Evolutionary conservation across 768 basidiomycete genomes (phyloP), one percentile per base, ranked within the genome.

Genomic region (Galerina marginata): DNA sequence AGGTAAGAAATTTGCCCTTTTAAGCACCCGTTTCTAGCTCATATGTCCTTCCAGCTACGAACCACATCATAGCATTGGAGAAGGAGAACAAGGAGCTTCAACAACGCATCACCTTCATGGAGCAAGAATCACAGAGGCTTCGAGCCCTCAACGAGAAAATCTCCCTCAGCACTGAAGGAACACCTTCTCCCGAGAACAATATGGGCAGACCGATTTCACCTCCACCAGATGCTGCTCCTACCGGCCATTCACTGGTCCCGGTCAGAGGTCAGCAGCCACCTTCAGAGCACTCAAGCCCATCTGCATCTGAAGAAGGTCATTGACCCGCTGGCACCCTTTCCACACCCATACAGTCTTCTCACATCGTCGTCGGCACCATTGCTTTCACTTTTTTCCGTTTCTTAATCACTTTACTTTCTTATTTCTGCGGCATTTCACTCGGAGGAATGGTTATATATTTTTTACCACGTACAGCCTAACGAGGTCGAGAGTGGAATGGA

Each of bases 91-190:
- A 87, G 63, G 85, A 87, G 66, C 78, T 94, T 71, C 86, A 88
- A 72, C 81, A 81, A 59, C 88, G 91, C 66, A 82, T 94, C 60
- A 77, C 78, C 12, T 75, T 81, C 26, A 71, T 92, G 47, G 91
- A 93, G 69, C 76, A 81, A 54, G 92, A 93, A 72, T 86, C 92
- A 54, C 69, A 81, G 52, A 78, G 91, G 61, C 83, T 94, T 46
- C 86, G 90, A 58, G 78, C 84, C 7, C 80, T 93, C 65, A 93
- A 93, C 73, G 92, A 93, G 79, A 91, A 91, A 75, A 92, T 94
- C 23, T 89, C 91, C 3, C 86, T 93, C 25, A 83, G 83, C 59
- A 76, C 83, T 43, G 74, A 80, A 58, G 79, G 79, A 59, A 84
- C 87, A 33, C 81, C 87, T 36, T 85, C 88, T 38, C 85, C 90